Evolutionary conservation across 2,329 filamentous ascomycete species (phyloP).

Genomic region (Claviceps maximensis): DNA sequence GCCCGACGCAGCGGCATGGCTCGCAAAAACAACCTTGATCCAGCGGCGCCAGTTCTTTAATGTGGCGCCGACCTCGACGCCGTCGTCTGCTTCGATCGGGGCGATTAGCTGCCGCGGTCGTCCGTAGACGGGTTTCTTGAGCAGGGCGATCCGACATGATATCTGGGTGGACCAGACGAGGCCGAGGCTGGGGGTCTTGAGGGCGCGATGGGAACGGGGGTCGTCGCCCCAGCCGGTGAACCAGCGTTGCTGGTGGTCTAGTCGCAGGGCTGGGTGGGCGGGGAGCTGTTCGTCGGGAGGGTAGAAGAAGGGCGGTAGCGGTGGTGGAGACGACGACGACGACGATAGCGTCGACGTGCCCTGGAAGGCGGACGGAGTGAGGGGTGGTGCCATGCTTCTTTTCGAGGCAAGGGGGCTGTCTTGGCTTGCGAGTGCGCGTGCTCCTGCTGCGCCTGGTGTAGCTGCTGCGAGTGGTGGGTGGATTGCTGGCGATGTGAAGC

Average conservation of each 20-base stretch:
- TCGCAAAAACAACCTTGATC: slow-evolving; percentile 83
- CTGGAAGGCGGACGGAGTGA: slow-evolving; percentile 17
- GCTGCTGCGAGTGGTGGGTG: background rate
- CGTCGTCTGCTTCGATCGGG: slow-evolving; percentile 23
- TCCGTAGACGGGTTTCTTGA: slow-evolving; percentile 51
- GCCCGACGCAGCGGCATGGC: slow-evolving; percentile 49
- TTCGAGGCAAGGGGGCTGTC: slow-evolving; percentile 39
- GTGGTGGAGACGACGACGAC: background rate
- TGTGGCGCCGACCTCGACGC: slow-evolving; percentile 28
- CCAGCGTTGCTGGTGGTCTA: slow-evolving; percentile 87
- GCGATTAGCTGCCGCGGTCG: slow-evolving; percentile 22
- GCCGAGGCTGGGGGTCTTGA: slow-evolving; percentile 79
- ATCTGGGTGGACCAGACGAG: slow-evolving; percentile 88
- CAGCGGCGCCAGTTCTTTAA: slow-evolving; percentile 55
- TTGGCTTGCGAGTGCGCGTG: slow-evolving; percentile 15
- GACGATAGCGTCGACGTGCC: background rate
- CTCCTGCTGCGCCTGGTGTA: background rate
- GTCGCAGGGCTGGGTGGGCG: slow-evolving; percentile 43
- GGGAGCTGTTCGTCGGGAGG: slow-evolving; percentile 18
- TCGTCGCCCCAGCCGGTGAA: slow-evolving; percentile 91
- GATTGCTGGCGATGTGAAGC: slow-evolving; percentile 38
- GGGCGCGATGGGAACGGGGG: slow-evolving; percentile 26
- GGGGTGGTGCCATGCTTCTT: slow-evolving; percentile 23
- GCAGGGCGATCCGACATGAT: slow-evolving; percentile 65
- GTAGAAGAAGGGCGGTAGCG: slow-evolving; percentile 22